A percentile compares a stretch with the other conserved stretches of the same genome.
Conservation (phyloP, 2,329 filamentous ascomycete genomes). For the Anthostomella pinea region DNA sequence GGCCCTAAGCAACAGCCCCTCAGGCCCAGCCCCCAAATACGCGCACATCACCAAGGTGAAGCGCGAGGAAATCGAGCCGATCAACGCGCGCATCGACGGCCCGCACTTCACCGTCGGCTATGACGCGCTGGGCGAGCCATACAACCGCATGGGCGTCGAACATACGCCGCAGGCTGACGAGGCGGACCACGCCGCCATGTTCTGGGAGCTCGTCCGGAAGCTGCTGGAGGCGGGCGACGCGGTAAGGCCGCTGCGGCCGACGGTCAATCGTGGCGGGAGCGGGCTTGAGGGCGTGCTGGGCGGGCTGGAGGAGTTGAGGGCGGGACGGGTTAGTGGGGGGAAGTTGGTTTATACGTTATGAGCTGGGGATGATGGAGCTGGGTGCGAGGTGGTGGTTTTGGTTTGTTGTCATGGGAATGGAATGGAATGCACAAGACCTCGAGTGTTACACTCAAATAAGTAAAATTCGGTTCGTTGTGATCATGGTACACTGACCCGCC, state of each 20-base stretch:
- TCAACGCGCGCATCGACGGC: conserved; percentile 35
- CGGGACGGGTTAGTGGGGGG: conserved; percentile 37
- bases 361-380: not conserved
- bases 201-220: conserved; percentile 33
- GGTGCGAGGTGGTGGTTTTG: not conserved
- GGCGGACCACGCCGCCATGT: conserved; percentile 25
- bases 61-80: conserved; percentile 7
- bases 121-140: conserved; percentile 38
- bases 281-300: conserved; percentile 36
- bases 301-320: conserved; percentile 33
- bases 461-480: too few species aligned
- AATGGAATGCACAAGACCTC: too few species aligned
- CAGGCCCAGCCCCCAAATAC: conserved; percentile 8
- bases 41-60: conserved; percentile 10
- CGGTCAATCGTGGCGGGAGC: conserved; percentile 27
- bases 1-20: conserved; percentile 12
- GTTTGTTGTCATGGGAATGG: not conserved
- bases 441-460: too few species aligned
- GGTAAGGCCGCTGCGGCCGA: conserved; percentile 35
- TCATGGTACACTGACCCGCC: too few species aligned
- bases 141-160: conserved; percentile 31
- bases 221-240: conserved; percentile 37
- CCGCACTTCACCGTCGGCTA: conserved; percentile 37
- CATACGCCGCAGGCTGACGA: conserved; percentile 23
- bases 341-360: conserved; percentile 45